A percentile compares a stretch with the other conserved stretches of the same genome.
These are phyloP conservation scores for Phytophthora pinifolia DNA, from an alignment of 352 stramenopile genomes.

Conservation along the genomic window DNA sequence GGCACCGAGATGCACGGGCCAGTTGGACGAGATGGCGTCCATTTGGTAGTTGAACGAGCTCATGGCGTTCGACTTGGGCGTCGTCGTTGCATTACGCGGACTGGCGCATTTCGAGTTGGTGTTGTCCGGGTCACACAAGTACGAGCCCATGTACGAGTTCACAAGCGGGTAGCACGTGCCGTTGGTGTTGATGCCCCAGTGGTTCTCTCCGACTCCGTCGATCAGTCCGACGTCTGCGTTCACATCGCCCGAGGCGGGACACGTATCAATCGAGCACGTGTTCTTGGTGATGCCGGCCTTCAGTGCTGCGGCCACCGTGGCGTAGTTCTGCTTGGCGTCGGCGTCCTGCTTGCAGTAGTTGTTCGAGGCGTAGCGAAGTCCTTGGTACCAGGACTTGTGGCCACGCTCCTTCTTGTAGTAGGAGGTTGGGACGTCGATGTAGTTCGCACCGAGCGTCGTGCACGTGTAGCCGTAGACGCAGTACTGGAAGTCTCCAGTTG, in stretches of 20 bases:
- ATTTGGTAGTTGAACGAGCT: too few species aligned
- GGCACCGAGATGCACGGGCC: conserved; percentile 50
- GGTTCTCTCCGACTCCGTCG: conserved; percentile 15
- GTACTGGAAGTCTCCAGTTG: conserved; percentile 20
- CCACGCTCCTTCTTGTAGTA: conserved; percentile 29
- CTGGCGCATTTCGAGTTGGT: conserved; percentile 31
- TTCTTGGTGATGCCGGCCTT: conserved; percentile 35
- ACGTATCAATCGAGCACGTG: conserved; percentile 24
- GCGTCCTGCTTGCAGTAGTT: conserved; percentile 31
- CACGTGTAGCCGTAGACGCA: conserved; percentile 35
- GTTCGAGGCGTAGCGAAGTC: conserved; percentile 40
- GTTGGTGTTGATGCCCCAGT: conserved; percentile 47
- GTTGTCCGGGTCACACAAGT: conserved; percentile 63
- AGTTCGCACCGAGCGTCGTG: conserved; percentile 31
- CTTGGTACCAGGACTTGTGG: conserved; percentile 46
- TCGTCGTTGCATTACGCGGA: too few species aligned
- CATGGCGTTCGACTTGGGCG: too few species aligned
- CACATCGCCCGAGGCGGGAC: conserved; percentile 36
- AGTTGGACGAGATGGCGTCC: too few species aligned
- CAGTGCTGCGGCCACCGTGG: conserved; percentile 21
- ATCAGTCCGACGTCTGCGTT: conserved; percentile 34
- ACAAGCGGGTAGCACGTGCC: conserved; percentile 56
- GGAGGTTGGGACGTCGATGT: conserved; percentile 31
- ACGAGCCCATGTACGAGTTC: conserved; percentile 59
- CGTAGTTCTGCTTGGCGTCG: conserved; percentile 21